These are phyloP conservation scores for Aegilops longissima DNA, from an alignment of 176 grass and related monocot genomes.

Conservation along the genomic window DNA sequence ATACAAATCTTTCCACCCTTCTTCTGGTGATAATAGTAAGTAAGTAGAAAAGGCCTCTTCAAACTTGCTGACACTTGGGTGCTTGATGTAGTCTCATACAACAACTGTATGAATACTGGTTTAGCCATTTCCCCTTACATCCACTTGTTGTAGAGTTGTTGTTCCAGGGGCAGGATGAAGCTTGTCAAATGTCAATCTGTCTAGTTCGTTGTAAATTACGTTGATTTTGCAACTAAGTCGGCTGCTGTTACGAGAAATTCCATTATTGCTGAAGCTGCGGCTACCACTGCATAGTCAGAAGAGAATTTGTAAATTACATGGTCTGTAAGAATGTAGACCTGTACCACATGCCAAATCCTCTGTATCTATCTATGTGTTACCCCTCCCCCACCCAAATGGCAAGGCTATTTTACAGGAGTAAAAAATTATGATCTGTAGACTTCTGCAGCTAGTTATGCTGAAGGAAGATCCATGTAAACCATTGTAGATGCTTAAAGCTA, in stretches of 20 bases:
- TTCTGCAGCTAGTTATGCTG: background rate
- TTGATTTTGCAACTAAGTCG: background rate
- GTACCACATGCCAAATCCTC: background rate
- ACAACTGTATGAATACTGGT: background rate
- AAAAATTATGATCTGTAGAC: background rate
- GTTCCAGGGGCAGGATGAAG: background rate
- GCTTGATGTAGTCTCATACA: constrained; percentile 1
- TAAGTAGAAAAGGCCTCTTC: background rate
- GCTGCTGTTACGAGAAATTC: background rate
- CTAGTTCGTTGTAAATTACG: background rate
- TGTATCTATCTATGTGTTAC: background rate
- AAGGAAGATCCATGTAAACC: background rate
- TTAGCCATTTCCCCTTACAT: background rate
- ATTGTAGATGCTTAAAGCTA: background rate
- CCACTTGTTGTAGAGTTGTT: background rate
- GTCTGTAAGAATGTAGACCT: background rate
- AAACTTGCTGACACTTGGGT: background rate
- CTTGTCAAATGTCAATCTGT: background rate
- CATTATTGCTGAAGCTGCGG: background rate
- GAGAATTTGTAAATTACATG: background rate
- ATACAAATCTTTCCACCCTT: background rate
- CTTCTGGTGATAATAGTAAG: background rate
- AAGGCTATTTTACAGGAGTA: background rate
- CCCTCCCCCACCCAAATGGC: background rate
- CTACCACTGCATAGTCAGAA: background rate